Conservation (phyloP, 768 basidiomycete genomes). For the Tricholoma terreum region DNA sequence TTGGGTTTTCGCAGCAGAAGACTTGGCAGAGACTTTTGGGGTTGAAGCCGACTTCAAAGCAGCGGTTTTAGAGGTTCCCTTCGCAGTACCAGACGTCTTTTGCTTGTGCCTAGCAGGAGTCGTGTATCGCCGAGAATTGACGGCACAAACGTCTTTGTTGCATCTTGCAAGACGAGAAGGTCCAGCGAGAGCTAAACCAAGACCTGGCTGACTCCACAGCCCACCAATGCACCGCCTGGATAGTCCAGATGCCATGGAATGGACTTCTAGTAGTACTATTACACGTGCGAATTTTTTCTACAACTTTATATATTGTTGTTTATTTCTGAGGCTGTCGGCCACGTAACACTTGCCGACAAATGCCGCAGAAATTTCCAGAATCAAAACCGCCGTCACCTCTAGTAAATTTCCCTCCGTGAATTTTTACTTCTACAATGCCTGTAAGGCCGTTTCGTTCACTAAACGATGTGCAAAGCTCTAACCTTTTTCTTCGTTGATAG, state of each 20-base stretch:
- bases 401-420: too few species aligned
- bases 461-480: neutral
- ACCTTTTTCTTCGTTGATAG: constrained; percentile 31
- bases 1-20: neutral
- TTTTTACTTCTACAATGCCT: constrained; percentile 32
- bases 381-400: constrained; percentile 32
- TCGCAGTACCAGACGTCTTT: neutral
- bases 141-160: neutral
- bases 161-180: constrained; percentile 2
- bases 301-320: constrained; percentile 17
- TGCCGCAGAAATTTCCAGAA: constrained; percentile 13
- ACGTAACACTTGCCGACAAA: constrained; percentile 22
- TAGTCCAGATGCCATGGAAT: constrained; percentile 18
- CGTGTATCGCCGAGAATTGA: constrained; percentile 9
- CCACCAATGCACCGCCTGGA: constrained; percentile 14
- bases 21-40: neutral
- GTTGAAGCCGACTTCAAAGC: neutral
- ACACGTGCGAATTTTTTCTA: neutral
- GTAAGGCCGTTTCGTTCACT: constrained; percentile 23
- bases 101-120: constrained; percentile 9
- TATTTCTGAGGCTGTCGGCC: constrained; percentile 28
- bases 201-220: constrained; percentile 8
- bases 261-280: neutral
- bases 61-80: neutral
- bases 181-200: constrained; percentile 5